These are phyloP conservation scores for Penicillium desertorum DNA, from an alignment of 495 filamentous ascomycete species.

Conservation along the genomic window DNA sequence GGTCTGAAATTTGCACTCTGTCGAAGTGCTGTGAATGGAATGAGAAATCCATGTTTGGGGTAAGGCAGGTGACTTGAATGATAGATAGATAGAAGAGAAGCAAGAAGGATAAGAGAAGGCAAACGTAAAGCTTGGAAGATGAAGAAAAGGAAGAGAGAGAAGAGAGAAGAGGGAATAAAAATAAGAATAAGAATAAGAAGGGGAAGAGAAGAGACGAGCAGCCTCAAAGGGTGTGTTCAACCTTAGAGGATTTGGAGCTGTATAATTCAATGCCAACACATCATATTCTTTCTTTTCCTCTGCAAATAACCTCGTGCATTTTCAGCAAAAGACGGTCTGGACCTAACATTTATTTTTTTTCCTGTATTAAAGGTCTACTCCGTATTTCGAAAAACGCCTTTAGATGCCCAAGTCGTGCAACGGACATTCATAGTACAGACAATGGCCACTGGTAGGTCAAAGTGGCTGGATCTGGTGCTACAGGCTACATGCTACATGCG, in stretches of 20 bases:
- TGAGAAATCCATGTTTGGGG: slow-evolving; percentile 27
- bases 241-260: slow-evolving; percentile 23
- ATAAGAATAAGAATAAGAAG: slow-evolving; percentile 2
- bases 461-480: slow-evolving; percentile 26
- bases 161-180: neutral
- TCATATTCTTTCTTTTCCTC: slow-evolving; percentile 9
- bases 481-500: slow-evolving; percentile 19
- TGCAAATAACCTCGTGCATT: slow-evolving; percentile 18
- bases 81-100: neutral
- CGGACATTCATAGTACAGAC: slow-evolving; percentile 18
- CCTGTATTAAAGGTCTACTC: slow-evolving; percentile 1
- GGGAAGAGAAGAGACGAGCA: slow-evolving; percentile 15
- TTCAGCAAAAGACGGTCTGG: slow-evolving; percentile 16
- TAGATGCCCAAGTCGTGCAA: slow-evolving; percentile 24
- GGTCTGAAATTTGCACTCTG: slow-evolving; percentile 29
- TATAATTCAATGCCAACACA: slow-evolving; percentile 23
- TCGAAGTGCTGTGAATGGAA: slow-evolving; percentile 18
- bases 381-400: slow-evolving; percentile 10
- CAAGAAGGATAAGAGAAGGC: neutral
- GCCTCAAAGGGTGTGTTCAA: slow-evolving; percentile 8
- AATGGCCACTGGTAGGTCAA: slow-evolving; percentile 16
- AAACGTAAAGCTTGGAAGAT: neutral
- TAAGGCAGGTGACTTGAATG: neutral
- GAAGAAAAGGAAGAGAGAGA: slow-evolving; percentile 5
- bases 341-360: slow-evolving; percentile 7